Evolutionary conservation across 2,329 filamentous ascomycete genomes (phyloP).

Genomic region (Pseudogymnoascus sp.): DNA sequence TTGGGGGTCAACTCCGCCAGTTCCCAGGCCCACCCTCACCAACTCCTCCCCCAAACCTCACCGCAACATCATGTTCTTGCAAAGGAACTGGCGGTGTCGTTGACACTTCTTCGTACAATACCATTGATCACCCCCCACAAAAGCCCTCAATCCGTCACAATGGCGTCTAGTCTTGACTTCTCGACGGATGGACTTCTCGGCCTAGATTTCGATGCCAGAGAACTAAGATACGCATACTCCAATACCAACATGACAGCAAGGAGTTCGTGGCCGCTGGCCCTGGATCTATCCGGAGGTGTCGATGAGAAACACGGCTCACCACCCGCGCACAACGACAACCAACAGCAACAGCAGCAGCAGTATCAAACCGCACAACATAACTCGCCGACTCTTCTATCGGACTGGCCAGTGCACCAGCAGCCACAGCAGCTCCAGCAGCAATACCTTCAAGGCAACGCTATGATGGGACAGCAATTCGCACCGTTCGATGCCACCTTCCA

Average conservation of each 20-base stretch:
- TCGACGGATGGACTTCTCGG: conserved; percentile 56
- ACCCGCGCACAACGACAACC: conserved; percentile 39
- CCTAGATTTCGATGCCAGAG: conserved; percentile 52
- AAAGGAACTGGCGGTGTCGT: conserved; percentile 30
- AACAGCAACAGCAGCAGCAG: conserved; percentile 29
- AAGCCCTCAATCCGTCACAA: conserved; percentile 31
- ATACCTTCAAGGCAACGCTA: conserved; percentile 27
- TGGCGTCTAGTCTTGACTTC: conserved; percentile 52
- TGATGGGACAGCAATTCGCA: conserved; percentile 29
- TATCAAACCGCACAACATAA: conserved; percentile 40
- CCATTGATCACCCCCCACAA: conserved; percentile 33
- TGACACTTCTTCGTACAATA: conserved; percentile 36
- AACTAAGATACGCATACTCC: conserved; percentile 46
- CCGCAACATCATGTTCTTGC: conserved; percentile 25
- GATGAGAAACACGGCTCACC: conserved; percentile 27
- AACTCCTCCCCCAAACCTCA: conserved; percentile 27
- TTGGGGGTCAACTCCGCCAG: conserved; percentile 12
- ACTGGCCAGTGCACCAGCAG: conserved; percentile 48
- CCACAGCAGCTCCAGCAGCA: conserved; percentile 27
- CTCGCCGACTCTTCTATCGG: conserved; percentile 43
- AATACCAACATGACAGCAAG: conserved; percentile 35
- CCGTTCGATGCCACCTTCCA: conserved; percentile 26
- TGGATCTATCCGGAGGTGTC: conserved; percentile 28
- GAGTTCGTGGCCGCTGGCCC: conserved; percentile 28
- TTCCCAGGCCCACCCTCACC: conserved; percentile 22